phyloP scores from a whole-genome alignment of 1,139 yeast genomes.

The Blastobotrys aristatus region DNA sequence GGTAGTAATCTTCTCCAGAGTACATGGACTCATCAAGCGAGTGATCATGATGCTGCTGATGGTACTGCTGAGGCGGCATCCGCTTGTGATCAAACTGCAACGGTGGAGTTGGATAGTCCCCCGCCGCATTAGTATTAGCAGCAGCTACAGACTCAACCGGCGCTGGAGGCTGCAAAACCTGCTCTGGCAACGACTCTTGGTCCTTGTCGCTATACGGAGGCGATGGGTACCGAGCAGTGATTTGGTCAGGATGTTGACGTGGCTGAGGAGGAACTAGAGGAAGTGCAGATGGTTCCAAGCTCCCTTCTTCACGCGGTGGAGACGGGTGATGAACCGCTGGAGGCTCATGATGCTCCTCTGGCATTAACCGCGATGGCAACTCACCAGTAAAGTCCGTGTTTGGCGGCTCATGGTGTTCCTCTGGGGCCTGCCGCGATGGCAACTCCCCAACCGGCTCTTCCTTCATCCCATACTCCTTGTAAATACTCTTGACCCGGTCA shows the following conservation, averaged over 20 bases:
- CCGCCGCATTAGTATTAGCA: background rate
- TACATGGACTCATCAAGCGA: background rate
- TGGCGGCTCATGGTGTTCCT: conserved; percentile 12
- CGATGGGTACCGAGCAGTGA: background rate
- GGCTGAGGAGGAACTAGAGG: background rate
- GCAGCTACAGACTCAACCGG: no score
- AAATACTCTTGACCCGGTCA: conserved; percentile 32
- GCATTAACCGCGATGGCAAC: conserved; percentile 8
- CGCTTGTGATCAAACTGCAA: conserved; percentile 5
- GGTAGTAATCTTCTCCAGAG: conserved; percentile 1
- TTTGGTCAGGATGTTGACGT: background rate
- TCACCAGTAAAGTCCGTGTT: conserved; percentile 9
- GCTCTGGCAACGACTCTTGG: background rate
- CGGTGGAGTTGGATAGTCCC: conserved; percentile 9
- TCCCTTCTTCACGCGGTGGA: background rate
- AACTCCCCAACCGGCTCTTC: conserved; percentile 7
- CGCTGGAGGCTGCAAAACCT: background rate
- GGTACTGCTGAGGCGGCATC: background rate
- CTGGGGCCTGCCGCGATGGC: conserved; percentile 13
- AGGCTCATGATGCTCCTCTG: conserved; percentile 9
- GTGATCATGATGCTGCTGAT: background rate
- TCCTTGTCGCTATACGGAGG: conserved; percentile 3
- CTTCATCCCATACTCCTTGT: conserved; percentile 26
- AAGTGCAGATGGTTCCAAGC: background rate
- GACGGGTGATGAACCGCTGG: conserved; percentile 1